Conservation (phyloP, 768 basidiomycete species). For the Leccinum incarnatum region DNA sequence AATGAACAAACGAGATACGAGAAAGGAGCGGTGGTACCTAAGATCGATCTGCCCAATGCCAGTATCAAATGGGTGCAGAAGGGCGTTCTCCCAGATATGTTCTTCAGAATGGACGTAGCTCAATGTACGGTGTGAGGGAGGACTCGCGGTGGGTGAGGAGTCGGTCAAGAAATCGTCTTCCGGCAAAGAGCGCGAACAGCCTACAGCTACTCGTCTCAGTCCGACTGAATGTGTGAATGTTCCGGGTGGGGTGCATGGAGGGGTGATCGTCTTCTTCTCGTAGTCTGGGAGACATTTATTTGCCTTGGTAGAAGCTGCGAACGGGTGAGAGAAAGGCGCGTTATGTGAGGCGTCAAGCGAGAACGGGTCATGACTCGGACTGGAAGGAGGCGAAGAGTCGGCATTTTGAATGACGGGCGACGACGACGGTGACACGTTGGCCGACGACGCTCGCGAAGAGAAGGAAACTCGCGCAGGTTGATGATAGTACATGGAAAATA, state of each 20-base stretch:
- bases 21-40: conserved; percentile 39
- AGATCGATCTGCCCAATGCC: conserved; percentile 52
- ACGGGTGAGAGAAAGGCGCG: conserved; percentile 40
- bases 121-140: conserved; percentile 11
- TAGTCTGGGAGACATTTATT: conserved; percentile 42
- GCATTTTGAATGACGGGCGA: conserved; percentile 41
- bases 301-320: conserved; percentile 57
- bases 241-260: conserved; percentile 23
- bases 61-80: conserved; percentile 43
- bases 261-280: conserved; percentile 36
- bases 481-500: conserved; percentile 10
- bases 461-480: not conserved
- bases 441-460: conserved; percentile 13
- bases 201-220: conserved; percentile 7
- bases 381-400: conserved; percentile 38
- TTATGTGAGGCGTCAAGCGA: conserved; percentile 31
- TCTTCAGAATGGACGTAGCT: conserved; percentile 32
- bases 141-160: conserved; percentile 9
- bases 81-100: conserved; percentile 48
- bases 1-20: conserved; percentile 11
- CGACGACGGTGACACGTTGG: conserved; percentile 47
- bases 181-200: conserved; percentile 22
- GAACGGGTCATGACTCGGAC: conserved; percentile 27
- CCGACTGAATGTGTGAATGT: conserved; percentile 17
- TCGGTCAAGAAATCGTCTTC: conserved; percentile 23